Evolutionary conservation across 345 rosid species (phyloP).

Genomic region (Populus simonii): DNA sequence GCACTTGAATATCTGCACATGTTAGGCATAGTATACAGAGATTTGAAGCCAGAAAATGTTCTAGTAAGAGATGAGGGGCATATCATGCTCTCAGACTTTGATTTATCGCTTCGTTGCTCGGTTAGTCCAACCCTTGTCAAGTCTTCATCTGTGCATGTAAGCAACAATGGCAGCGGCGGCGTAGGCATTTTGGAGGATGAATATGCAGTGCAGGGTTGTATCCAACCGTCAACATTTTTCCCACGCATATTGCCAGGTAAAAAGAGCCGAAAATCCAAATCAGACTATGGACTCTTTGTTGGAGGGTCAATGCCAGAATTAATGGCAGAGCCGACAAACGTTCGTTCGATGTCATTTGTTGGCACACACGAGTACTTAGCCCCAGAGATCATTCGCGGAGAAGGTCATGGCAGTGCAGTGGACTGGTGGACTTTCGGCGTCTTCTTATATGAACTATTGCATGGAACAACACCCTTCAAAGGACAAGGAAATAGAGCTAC

Average conservation of each 20-base stretch:
- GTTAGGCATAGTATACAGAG: constrained; percentile 91
- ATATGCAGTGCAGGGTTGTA: constrained; percentile 53
- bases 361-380: constrained; percentile 93
- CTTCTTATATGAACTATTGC: constrained; percentile 76
- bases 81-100: constrained; percentile 91
- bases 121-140: constrained; percentile 83
- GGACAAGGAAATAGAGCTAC: constrained; percentile 90
- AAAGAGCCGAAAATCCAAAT: constrained; percentile 80
- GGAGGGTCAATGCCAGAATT: constrained; percentile 75
- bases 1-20: constrained; percentile 92
- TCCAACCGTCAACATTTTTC: constrained; percentile 72
- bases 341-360: constrained; percentile 87
- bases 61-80: constrained; percentile 84
- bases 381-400: constrained; percentile 89
- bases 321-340: constrained; percentile 94
- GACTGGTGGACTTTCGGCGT: constrained; percentile 98
- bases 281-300: constrained; percentile 61
- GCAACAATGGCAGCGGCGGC: constrained; percentile 21
- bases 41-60: constrained; percentile 86
- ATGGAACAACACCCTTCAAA: constrained; percentile 85
- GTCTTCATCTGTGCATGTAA: constrained; percentile 57
- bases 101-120: constrained; percentile 82
- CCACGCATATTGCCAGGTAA: constrained; percentile 73
- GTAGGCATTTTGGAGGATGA: constrained; percentile 63
- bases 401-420: constrained; percentile 95